Evolutionary conservation across 257 asterid species (phyloP), one percentile per base, ranked within the genome.

Genomic region (Solanum paucissectum): DNA sequence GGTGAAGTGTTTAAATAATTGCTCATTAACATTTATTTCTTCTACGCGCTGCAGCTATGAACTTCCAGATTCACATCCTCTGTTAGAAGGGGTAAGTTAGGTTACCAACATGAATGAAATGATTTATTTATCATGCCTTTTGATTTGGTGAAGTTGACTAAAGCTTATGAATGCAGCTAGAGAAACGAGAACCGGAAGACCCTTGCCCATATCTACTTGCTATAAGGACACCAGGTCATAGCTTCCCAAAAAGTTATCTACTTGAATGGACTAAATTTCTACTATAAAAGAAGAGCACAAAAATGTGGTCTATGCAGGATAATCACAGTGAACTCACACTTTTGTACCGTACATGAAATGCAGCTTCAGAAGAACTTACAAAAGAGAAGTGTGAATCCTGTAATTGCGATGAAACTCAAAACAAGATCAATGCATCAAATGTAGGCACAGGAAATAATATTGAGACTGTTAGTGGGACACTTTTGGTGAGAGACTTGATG

Each of bases 141-240:
- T 37, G 36, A 86, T 83, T 64, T 66, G 86, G 27, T 14, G 7
- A 33, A 62, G 13, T 34, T 83, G 75, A 86, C 64, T 29, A 14
- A 34, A 86, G 40, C 33, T 21, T 38, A 7, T 83, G 40, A 44
- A 23, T 87, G 89, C 89, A 90, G 92, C 88, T 88, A 83, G 90
- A 90, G 73, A 44, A 52, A 38, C 87, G 85, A 87, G 90, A 86
- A 40, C 85, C 72, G 1, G 58, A 75, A 33, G 92, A 91, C 74
- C 60, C 82, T 0, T 86, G 90, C 49, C 92, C 88, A 5, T 90
- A 90, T 72, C 85, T 91, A 25, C 89, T 90, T 44, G 91, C 90
- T 38, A 44, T 90, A 4, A 88, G 90, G 92, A 74, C 89, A 9
- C 86, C 86, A 86, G 93, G 93, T 89, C 60, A 46, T 34, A 16